Evolutionary conservation across 164 flowering plant species (phyloP), one percentile per base, ranked within the genome.

Genomic region (Chimonanthus praecox): DNA sequence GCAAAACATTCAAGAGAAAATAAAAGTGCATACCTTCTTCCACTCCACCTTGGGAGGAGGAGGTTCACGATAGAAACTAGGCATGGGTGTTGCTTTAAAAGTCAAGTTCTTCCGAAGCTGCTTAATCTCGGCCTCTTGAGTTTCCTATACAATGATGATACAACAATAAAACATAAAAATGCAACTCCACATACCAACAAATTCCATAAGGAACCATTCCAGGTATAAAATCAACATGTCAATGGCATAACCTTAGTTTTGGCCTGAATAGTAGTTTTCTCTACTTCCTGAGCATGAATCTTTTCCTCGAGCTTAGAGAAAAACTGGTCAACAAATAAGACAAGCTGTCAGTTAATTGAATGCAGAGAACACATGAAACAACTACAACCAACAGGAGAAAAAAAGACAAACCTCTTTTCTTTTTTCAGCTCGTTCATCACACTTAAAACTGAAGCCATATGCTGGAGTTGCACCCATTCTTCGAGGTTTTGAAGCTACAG

Each of bases 11-110:
- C 21, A 63, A 33, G 33, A 2, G 46, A 51, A 21, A 4, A 21
- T 33, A 20, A 54, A 44, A 10, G 7, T 33, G 13, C 64, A 58
- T 80, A 89, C 99, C 98, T 92, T 94, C 87, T 91, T 94, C 58
- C 91, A 70, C 72, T 91, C 97, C 64, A 80, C 79, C 83, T 91
- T 92, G 20, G 93, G 87, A 68, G 98, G 97, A 49, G 90, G 78
- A 71, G 97, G 92, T 77, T 94, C 98, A 79, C 88, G 95, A 78
- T 94, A 94, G 80, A 94, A 94, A 81, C 82, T 92, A 51, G 99
- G 99, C 97, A 94, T 87, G 8, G 99, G 99, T 15, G 91, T 90
- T 33, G 99, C 99, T 83, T 90, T 94, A 75, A 94, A 92, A n/a
- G 74, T 85, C 77, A 94, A 79, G 73, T 83, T 91, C 84, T 92